Evolutionary conservation across 192 early-diverging fungal species (phyloP), one percentile per base, ranked within the genome.

Genomic region (Umbelopsis isabellina): DNA sequence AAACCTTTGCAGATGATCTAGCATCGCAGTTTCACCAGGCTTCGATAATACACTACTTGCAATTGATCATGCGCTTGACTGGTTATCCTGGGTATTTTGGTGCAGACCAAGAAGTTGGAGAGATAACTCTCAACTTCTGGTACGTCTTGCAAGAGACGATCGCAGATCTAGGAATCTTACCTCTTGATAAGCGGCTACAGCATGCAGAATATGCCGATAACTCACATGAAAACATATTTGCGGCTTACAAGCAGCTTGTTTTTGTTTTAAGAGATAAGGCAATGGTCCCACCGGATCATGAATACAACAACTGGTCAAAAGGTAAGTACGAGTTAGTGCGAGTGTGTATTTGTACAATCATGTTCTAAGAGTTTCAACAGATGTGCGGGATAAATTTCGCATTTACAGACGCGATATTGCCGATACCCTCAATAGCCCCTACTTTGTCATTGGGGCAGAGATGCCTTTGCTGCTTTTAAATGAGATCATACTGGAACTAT

Each of bases 61-160:
- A 82, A 46, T 80, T 85, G 80, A 84, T 89, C 73, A 79, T 94
- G 70, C 85, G 81, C 15, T 84, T 92, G 70, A 88, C 86, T 15
- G 84, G 85, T 65, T 92, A 87, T 68, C 87, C 90, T 4, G 92
- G 92, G 3, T 83, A 88, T 58, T 87, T 84, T 47, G 91, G 86
- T 4, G 78, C 84, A 30, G 88, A 90, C 66, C 89, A 94, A 73
- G 86, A 86, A 30, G 76, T 90, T 68, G 89, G 87, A 61, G 91
- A 90, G 48, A 79, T 89, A 48, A 82, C 91, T 5, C 85, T 92
- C 18, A 86, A 88, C 65, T 89, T 92, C 67, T 93, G 92, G 92
- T 90, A 85, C 44, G 70, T 86, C 50, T 72, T 92, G 12, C 91
- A 93, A 72, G 92, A 93, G 58, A 80, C 89, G 1, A 65, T 91